phyloP scores from a whole-genome alignment of 1,139 yeast genomes.

The Zygosaccharomyces sapae region DNA sequence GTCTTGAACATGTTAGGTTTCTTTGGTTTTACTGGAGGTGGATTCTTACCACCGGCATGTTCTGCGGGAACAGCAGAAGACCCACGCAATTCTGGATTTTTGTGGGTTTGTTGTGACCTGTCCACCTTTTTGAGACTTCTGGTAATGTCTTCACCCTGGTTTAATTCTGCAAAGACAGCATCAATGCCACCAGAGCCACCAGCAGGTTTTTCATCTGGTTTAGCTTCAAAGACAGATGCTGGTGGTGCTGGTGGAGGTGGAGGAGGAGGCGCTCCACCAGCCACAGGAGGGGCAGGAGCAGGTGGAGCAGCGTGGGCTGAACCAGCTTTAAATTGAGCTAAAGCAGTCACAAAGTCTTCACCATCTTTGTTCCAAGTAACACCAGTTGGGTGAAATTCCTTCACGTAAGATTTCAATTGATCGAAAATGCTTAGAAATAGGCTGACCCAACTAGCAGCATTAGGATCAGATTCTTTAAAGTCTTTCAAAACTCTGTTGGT shows the following conservation, averaged over 20 bases:
- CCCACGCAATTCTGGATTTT: slow-evolving; percentile 76
- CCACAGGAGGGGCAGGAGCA: slow-evolving; percentile 10
- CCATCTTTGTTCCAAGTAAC: slow-evolving; percentile 71
- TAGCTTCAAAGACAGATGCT: slow-evolving; percentile 55
- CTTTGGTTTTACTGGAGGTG: slow-evolving; percentile 52
- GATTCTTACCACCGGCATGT: slow-evolving; percentile 42
- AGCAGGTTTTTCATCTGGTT: slow-evolving; percentile 32
- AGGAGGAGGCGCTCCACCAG: slow-evolving; percentile 38
- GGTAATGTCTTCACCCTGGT: slow-evolving; percentile 79
- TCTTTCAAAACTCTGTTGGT: slow-evolving; percentile 86
- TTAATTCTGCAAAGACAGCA: slow-evolving; percentile 90
- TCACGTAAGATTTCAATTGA: slow-evolving; percentile 65
- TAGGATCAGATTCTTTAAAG: slow-evolving; percentile 61
- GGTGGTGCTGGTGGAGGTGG: slow-evolving; percentile 70
- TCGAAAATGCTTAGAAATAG: slow-evolving; percentile 59
- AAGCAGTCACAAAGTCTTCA: slow-evolving; percentile 43
- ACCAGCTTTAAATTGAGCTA: slow-evolving; percentile 36
- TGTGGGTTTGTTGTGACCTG: slow-evolving; percentile 90
- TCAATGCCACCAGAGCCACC: slow-evolving; percentile 55
- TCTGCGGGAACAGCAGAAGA: slow-evolving; percentile 35
- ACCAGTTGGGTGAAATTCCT: slow-evolving; percentile 77
- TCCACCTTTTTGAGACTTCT: slow-evolving; percentile 87
- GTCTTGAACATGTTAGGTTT: slow-evolving; percentile 60
- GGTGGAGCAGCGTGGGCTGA: slow-evolving; percentile 21
- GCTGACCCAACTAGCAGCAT: slow-evolving; percentile 79